phyloP scores from a whole-genome alignment of 208 protist genomes.

The Trypanosoma theileri region DNA sequence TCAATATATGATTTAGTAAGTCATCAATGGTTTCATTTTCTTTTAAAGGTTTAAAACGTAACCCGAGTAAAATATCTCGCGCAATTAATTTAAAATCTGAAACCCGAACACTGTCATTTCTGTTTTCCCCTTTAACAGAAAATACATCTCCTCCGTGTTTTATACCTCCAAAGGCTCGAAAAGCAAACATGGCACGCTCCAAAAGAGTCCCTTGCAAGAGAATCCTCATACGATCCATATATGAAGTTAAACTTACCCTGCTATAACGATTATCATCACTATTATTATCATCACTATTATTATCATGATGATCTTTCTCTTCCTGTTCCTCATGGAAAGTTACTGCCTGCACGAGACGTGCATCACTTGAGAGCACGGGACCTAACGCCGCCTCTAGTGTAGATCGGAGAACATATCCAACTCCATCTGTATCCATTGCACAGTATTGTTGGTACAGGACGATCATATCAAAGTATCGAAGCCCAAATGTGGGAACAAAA shows the following conservation, averaged over 20 bases:
- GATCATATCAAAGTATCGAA: conserved; percentile 18
- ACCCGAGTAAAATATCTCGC: conserved; percentile 17
- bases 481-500: not conserved
- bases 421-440: conserved; percentile 11
- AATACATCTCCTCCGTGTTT: not conserved
- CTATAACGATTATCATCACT: not conserved
- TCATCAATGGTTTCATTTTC: conserved; percentile 11
- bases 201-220: conserved; percentile 12
- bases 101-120: not conserved
- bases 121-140: not conserved
- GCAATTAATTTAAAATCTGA: conserved; percentile 14
- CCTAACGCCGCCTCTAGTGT: conserved; percentile 22
- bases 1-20: conserved; percentile 4
- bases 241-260: conserved; percentile 8
- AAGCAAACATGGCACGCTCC: conserved; percentile 16
- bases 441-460: conserved; percentile 14
- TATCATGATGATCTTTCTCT: not conserved
- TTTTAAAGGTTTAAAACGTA: conserved; percentile 1
- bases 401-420: conserved; percentile 13
- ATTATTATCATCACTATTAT: not conserved
- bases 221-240: conserved; percentile 13
- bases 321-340: not conserved
- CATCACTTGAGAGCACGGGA: conserved; percentile 17
- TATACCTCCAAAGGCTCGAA: conserved; percentile 19
- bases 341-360: conserved; percentile 9